Percentiles rank a stretch among this genome's conserved stretches.
phyloP scores from a whole-genome alignment of 2,329 filamentous ascomycete species.

The Parascedosporium putredinis region DNA sequence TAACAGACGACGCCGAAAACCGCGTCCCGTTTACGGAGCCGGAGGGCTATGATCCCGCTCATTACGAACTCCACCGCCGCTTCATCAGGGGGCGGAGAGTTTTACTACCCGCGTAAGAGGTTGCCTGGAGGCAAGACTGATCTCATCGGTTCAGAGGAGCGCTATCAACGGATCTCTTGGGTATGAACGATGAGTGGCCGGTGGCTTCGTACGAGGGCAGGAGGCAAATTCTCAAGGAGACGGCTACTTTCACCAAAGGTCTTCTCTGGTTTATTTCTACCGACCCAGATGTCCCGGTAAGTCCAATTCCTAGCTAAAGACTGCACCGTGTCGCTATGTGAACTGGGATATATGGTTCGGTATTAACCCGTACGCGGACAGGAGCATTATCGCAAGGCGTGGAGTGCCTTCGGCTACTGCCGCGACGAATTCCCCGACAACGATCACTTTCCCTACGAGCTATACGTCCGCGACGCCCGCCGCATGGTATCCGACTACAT shows the following conservation, averaged over 20 bases:
- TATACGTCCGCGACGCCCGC: no score
- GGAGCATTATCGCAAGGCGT: no score
- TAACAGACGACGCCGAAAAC: slow-evolving; percentile 11
- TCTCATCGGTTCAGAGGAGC: background rate
- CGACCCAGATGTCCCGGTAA: background rate
- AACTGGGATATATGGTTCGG: no score
- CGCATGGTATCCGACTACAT: no score
- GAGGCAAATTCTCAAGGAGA: background rate
- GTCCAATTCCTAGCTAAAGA: no score
- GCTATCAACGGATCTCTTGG: background rate
- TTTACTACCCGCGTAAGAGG: background rate
- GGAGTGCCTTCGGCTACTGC: no score
- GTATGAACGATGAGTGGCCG: background rate
- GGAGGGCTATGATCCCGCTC: background rate
- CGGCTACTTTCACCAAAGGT: background rate
- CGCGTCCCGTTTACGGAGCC: background rate
- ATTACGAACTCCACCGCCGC: background rate
- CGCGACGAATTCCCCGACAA: no score
- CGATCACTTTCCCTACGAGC: no score
- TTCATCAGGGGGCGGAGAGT: background rate
- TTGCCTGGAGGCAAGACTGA: background rate
- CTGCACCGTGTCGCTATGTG: no score
- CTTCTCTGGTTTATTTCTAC: background rate
- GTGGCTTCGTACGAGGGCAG: background rate
- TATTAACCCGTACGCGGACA: no score